Evolutionary conservation across 768 basidiomycete species (phyloP).

Genomic region (Amanita rubescens): DNA sequence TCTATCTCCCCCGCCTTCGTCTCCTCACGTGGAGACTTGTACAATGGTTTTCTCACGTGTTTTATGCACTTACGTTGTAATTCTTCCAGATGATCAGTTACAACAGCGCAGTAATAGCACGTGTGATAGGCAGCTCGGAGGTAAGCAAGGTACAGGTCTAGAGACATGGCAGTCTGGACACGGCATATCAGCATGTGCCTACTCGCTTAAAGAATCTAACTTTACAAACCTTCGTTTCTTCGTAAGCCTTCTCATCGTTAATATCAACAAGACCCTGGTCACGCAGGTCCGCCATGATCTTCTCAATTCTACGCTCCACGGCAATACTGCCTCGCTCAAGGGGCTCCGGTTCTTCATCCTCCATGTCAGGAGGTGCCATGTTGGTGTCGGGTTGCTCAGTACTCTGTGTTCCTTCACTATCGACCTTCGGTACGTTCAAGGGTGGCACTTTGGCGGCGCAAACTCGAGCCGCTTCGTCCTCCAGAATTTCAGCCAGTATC

Average conservation of each 20-base stretch:
- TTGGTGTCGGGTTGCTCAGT: conserved; percentile 14
- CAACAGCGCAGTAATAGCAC: conserved; percentile 96
- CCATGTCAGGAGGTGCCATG: conserved; percentile 24
- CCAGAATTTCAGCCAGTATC: conserved; percentile 63
- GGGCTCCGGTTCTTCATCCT: conserved; percentile 48
- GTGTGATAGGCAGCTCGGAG: conserved; percentile 88
- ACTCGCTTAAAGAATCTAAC: conserved; percentile 8
- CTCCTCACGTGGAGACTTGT: conserved; percentile 55
- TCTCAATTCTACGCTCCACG: conserved; percentile 78
- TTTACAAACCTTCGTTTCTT: conserved; percentile 60
- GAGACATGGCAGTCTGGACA: conserved; percentile 62
- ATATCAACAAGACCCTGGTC: conserved; percentile 54
- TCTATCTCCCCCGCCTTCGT: conserved; percentile 49
- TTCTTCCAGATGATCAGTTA: conserved; percentile 91
- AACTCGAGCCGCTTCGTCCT: conserved; percentile 56
- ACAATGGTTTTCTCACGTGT: conserved; percentile 77
- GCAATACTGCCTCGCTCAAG: conserved; percentile 63
- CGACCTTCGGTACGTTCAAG: conserved; percentile 16
- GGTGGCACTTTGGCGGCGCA: conserved; percentile 34
- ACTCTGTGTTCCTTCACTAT: conserved; percentile 18
- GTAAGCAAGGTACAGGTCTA: conserved; percentile 93
- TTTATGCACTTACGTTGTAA: conserved; percentile 90
- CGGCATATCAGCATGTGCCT: conserved; percentile 15
- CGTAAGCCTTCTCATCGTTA: conserved; percentile 58
- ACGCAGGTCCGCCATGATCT: conserved; percentile 61